Base-by-base conservation (phyloP, 73 alveolate genomes). In the Paramecium tetraurelia region DNA sequence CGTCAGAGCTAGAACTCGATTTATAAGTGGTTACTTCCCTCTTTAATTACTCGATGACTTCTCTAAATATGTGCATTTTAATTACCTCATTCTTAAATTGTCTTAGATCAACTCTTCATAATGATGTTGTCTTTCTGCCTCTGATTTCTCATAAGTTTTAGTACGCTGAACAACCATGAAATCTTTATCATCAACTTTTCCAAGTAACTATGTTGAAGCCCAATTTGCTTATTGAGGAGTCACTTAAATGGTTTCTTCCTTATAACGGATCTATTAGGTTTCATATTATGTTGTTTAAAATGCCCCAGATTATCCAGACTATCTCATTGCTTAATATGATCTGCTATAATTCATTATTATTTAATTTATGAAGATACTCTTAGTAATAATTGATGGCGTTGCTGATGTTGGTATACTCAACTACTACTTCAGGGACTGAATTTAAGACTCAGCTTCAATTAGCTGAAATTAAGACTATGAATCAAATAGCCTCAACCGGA, bases 311-410 rank as follows among this genome's bases (percentile, higher is more conserved):
- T 27, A 27, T 12, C 48, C 83, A 63, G 43, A 80, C 9, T 38
- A 44, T 22, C 21, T 41, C 72, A 89, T 40, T 44, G 22, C 43
- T 38, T 27, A 71, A 89, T 43, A 72, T 7, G 58, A 5, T 29
- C 33, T 29, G 87, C 68, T 63, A 21, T 38, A 38, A 70, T 43
- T 77, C 83, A 63, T 63, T 31, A 63, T 63, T 24, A 63, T 31
- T 63, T n/a, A 18, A 63, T 63, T 31, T 21, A 63, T 63, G 83
- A 63, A 63, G 48, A 90, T 93, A 10, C 68, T 96, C 10, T 92
- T 95, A 33, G 92, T 96, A 16, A 77, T 96, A 86, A 93, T 96
- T 38, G 98, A 96, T 95, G 98, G 98, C 1, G 76, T 96, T 16
- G 98, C 95, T 20, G 98, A 96, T 68, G 57, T 72, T 41, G 94